phyloP scores from a whole-genome alignment of 352 stramenopile species.

The Pythium utonaiense region DNA sequence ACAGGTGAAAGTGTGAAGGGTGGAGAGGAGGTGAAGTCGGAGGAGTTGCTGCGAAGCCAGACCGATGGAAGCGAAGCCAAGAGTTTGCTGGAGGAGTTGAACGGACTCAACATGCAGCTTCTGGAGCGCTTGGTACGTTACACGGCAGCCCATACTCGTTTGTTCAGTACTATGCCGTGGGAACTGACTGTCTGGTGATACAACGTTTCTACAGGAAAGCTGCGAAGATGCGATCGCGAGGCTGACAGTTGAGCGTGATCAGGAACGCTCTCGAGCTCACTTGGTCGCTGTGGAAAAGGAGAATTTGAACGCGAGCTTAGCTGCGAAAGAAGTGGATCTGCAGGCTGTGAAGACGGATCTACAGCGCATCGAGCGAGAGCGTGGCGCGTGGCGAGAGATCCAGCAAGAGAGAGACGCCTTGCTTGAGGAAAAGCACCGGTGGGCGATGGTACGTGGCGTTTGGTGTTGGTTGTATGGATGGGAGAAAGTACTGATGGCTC shows the following conservation, averaged over 20 bases:
- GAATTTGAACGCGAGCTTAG: constrained; percentile 41
- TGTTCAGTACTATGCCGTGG: too few relatives aligned
- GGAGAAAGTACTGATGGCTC: too few relatives aligned
- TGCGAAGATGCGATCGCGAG: constrained; percentile 67
- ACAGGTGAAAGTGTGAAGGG: not conserved
- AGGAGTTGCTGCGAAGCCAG: constrained; percentile 23
- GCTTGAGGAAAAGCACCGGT: constrained; percentile 82
- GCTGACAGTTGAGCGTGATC: constrained; percentile 74
- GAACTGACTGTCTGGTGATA: not conserved
- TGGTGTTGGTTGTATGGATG: not conserved
- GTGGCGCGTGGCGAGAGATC: constrained; percentile 71
- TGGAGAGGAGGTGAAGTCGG: not conserved
- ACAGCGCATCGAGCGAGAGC: constrained; percentile 69
- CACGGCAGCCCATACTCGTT: too few relatives aligned
- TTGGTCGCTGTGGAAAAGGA: constrained; percentile 65
- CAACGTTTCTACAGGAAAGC: constrained; percentile 41
- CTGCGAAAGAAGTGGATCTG: constrained; percentile 50
- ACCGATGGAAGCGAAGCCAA: constrained; percentile 42
- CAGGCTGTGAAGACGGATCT: constrained; percentile 47
- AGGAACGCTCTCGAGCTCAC: constrained; percentile 64
- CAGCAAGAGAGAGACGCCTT: constrained; percentile 74
- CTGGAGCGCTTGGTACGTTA: constrained; percentile 69
- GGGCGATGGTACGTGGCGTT: constrained; percentile 54
- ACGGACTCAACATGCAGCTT: constrained; percentile 82
- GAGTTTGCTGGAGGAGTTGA: constrained; percentile 78